These are phyloP conservation scores for Neonectria magnoliae DNA, from an alignment of 2,329 filamentous ascomycete genomes.

Conservation along the genomic window DNA sequence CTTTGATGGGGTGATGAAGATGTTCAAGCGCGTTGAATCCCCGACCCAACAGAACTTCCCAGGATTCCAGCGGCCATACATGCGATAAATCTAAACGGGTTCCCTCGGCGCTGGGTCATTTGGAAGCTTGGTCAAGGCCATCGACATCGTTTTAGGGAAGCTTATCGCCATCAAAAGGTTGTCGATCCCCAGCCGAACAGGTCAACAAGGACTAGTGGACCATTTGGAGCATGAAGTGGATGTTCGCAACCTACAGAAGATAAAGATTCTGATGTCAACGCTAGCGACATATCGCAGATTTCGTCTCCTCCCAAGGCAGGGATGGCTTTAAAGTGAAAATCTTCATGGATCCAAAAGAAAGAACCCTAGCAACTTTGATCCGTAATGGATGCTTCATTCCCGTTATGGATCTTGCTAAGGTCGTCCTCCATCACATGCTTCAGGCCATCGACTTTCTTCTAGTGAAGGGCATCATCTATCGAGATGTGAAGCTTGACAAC, in stretches of 20 bases:
- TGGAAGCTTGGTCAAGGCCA: background rate
- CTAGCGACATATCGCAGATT: constrained; percentile 20
- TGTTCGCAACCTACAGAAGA: background rate
- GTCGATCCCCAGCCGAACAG: background rate
- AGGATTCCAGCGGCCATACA: background rate
- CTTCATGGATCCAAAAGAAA: constrained; percentile 31
- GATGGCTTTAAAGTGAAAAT: constrained; percentile 14
- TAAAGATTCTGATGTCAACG: background rate
- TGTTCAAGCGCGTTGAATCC: background rate
- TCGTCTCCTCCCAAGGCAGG: constrained; percentile 14
- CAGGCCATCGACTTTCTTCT: constrained; percentile 35
- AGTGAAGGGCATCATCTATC: constrained; percentile 29
- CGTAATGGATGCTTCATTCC: background rate
- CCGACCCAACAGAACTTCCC: background rate
- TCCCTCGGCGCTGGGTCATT: background rate
- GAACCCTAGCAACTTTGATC: constrained; percentile 2
- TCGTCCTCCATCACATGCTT: constrained; percentile 31
- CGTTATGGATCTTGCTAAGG: background rate
- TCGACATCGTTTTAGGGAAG: background rate
- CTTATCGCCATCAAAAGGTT: constrained; percentile 9
- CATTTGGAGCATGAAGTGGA: background rate
- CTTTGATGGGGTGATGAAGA: background rate
- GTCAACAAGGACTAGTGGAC: background rate
- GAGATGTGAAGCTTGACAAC: constrained; percentile 38
- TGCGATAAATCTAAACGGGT: background rate